Evolutionary conservation across 176 grass and related monocot species (phyloP).

Genomic region (Typha latifolia): DNA sequence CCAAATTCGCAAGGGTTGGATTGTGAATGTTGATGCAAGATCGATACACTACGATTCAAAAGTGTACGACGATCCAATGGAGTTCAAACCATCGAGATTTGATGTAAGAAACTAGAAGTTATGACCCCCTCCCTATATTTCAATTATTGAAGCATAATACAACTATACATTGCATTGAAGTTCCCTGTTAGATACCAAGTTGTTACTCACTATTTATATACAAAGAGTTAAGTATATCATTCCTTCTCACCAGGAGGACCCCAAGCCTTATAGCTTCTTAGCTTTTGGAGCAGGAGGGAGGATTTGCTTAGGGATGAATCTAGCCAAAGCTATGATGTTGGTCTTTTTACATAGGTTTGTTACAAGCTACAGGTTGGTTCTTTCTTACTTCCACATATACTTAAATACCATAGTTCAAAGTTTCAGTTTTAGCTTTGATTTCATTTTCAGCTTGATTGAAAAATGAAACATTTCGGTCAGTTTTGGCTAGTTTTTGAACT

Average conservation of each 20-base stretch:
- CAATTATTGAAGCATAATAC: too few relatives aligned
- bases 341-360: constrained; percentile 61
- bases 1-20: constrained; percentile 64
- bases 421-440: too few relatives aligned
- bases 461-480: too few relatives aligned
- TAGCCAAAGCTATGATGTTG: constrained; percentile 21
- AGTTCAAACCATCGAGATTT: constrained; percentile 78
- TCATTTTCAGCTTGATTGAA: too few relatives aligned
- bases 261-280: constrained; percentile 54
- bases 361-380: constrained; percentile 53
- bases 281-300: constrained; percentile 78
- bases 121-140: neutral
- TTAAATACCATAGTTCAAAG: too few relatives aligned
- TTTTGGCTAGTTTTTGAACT: too few relatives aligned
- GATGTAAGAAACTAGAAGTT: constrained; percentile 21
- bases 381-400: too few relatives aligned
- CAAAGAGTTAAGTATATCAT: too few relatives aligned
- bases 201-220: too few relatives aligned
- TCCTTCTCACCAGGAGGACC: constrained; percentile 32
- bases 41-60: constrained; percentile 61
- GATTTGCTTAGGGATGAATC: constrained; percentile 73
- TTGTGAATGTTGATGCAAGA: constrained; percentile 80
- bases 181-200: too few relatives aligned
- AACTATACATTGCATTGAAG: too few relatives aligned
- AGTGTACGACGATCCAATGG: constrained; percentile 40